Conservation (phyloP, 2,329 filamentous ascomycete genomes). For the Xylogone sp. region DNA sequence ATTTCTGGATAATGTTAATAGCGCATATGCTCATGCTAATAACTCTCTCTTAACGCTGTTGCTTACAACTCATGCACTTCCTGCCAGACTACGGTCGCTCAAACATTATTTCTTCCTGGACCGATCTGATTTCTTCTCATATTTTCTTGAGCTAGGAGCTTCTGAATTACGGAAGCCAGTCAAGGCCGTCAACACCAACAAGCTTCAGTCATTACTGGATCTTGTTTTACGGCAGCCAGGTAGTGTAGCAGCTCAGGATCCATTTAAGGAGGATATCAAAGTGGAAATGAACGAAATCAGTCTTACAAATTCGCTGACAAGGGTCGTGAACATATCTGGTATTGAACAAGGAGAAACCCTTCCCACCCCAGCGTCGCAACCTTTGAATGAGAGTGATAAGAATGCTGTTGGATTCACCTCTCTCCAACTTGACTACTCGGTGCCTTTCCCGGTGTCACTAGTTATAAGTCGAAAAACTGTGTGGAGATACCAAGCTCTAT, state of each 20-base stretch:
- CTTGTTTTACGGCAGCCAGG: constrained; percentile 94
- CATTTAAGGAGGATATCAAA: constrained; percentile 97
- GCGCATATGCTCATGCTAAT: constrained; percentile 92
- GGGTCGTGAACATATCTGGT: constrained; percentile 93
- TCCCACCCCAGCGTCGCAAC: constrained; percentile 64
- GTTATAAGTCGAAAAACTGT: constrained; percentile 95
- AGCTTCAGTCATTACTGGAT: constrained; percentile 93
- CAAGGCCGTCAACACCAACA: constrained; percentile 83
- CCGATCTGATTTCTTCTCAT: constrained; percentile 95
- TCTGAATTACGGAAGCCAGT: constrained; percentile 89
- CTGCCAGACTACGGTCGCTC: constrained; percentile 79
- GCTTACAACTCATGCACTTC: constrained; percentile 87
- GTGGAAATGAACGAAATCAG: constrained; percentile 95
- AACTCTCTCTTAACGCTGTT: constrained; percentile 87
- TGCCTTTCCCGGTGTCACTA: constrained; percentile 91
- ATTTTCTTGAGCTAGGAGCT: constrained; percentile 88
- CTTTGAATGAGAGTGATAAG: constrained; percentile 72
- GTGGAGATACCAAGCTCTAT: constrained; percentile 94
- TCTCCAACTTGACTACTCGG: constrained; percentile 87
- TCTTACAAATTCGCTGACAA: constrained; percentile 89
- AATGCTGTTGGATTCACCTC: constrained; percentile 89
- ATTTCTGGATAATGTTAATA: constrained; percentile 94
- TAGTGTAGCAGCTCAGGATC: constrained; percentile 87
- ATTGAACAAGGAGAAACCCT: constrained; percentile 87
- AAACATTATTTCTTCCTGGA: constrained; percentile 99